phyloP scores from a whole-genome alignment of 805 yeast genomes.

The Myxozyma monticola region DNA sequence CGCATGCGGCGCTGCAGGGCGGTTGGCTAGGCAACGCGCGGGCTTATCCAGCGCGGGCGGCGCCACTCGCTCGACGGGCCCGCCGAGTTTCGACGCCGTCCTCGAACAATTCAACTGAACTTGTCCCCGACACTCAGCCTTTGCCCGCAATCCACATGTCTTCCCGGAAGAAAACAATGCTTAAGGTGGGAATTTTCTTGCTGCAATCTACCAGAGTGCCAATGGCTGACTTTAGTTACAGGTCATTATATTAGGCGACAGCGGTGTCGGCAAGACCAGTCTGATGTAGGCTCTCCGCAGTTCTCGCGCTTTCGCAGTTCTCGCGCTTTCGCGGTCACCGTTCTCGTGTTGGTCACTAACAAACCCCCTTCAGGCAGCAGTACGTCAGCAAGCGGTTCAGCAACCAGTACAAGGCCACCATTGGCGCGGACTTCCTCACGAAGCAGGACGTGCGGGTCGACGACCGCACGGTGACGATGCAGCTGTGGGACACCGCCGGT shows the following conservation, averaged over 20 bases:
- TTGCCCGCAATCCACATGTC: too few relatives aligned
- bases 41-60: too few relatives aligned
- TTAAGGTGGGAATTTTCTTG: conserved; percentile 40
- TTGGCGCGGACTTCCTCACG: conserved; percentile 95
- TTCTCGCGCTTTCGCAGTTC: background rate
- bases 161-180: conserved; percentile 43
- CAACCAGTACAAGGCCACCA: conserved; percentile 95
- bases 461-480: conserved; percentile 73
- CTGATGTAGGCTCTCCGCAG: conserved; percentile 53
- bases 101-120: too few relatives aligned
- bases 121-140: too few relatives aligned
- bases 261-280: conserved; percentile 97
- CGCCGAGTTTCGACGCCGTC: too few relatives aligned
- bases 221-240: conserved; percentile 36
- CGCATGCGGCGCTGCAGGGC: too few relatives aligned
- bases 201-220: background rate
- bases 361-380: conserved; percentile 56
- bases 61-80: too few relatives aligned
- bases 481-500: conserved; percentile 98
- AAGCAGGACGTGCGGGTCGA: conserved; percentile 79
- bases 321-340: background rate
- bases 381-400: conserved; percentile 92
- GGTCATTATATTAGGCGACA: conserved; percentile 92
- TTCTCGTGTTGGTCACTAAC: background rate
- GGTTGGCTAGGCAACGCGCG: too few relatives aligned